Conservation (phyloP, 2,329 filamentous ascomycete species). For the Xylaria sp. region DNA sequence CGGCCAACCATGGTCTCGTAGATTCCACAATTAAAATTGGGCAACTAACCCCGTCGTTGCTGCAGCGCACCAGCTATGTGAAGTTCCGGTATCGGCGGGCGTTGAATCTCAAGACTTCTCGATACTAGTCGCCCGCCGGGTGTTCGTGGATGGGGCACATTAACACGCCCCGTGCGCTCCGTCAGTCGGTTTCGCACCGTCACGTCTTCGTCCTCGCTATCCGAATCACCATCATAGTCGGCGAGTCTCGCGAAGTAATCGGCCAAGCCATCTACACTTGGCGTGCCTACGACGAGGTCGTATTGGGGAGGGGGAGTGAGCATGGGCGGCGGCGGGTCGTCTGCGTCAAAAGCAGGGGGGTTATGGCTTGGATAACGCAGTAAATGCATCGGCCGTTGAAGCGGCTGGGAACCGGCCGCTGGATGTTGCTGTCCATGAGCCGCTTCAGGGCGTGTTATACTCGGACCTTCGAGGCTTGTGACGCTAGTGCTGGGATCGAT, state of each 20-base stretch:
- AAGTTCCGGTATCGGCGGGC: slow-evolving; percentile 45
- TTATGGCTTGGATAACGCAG: slow-evolving; percentile 84
- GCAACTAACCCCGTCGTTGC: slow-evolving; percentile 35
- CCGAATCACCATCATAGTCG: slow-evolving; percentile 63
- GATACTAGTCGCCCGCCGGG: slow-evolving; percentile 59
- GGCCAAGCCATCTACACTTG: slow-evolving; percentile 71
- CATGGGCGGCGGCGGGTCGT: slow-evolving; percentile 72
- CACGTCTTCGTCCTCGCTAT: slow-evolving; percentile 42
- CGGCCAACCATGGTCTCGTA: neutral
- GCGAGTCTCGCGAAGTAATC: slow-evolving; percentile 87
- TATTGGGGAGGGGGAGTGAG: slow-evolving; percentile 84
- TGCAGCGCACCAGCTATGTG: slow-evolving; percentile 38
- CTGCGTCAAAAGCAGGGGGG: slow-evolving; percentile 84
- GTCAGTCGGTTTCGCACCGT: slow-evolving; percentile 49
- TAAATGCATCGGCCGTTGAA: slow-evolving; percentile 74
- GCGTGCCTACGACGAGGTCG: slow-evolving; percentile 74
- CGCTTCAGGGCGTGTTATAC: slow-evolving; percentile 58
- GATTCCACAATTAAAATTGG: slow-evolving; percentile 17
- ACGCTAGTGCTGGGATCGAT: slow-evolving; percentile 41
- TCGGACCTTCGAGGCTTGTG: slow-evolving; percentile 31
- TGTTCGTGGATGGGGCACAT: slow-evolving; percentile 62
- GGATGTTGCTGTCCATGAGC: slow-evolving; percentile 55
- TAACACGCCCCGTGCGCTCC: slow-evolving; percentile 60
- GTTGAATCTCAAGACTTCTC: slow-evolving; percentile 62
- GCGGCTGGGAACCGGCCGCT: slow-evolving; percentile 31